Base-by-base conservation (phyloP, 495 filamentous ascomycete genomes). In the Penicillium angulare region DNA sequence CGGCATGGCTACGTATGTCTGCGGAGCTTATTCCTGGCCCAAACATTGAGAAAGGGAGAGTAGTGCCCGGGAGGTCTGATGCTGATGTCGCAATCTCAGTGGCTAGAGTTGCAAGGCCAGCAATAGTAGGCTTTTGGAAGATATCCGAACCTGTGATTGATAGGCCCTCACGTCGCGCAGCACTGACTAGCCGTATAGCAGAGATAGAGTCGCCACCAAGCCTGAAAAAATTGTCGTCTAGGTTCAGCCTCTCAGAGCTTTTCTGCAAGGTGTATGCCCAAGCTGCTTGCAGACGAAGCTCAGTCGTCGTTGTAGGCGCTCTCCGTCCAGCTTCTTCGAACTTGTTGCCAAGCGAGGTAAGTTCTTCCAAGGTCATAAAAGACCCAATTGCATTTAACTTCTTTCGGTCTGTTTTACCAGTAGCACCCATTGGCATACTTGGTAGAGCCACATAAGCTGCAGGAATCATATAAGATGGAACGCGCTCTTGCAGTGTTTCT, bases 181-280 rank as follows among this genome's bases (percentile, higher is more conserved):
- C 23, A 10, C 45, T 31, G 5, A 78, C 73, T 0, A 84, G 51
- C 46, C 63, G 15, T 32, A 47, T 47, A 1, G 44, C 44, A 8
- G 56, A 58, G 23, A 82, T 63, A 3, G 77, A 80, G 43, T 83
- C 78, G 2, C 80, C 80, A 7, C 80, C 80, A 3, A 79, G 35
- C 7, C 55, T 55, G 54, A 83, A 80, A 64, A 83, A 83, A 60
- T 64, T 76, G 50, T 80, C 73, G n/a, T n/a, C n/a, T n/a, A n/a
- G n/a, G n/a, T n/a, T n/a, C n/a, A n/a, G n/a, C n/a, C n/a, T n/a
- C n/a, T n/a, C n/a, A n/a, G n/a, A n/a, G n/a, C n/a, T n/a, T n/a
- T n/a, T n/a, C n/a, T n/a, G n/a, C n/a, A n/a, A n/a, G n/a, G n/a
- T n/a, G n/a, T n/a, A n/a, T n/a, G n/a, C n/a, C n/a, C n/a, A n/a